These are phyloP conservation scores for Candida khao-thaluensis DNA, from an alignment of 805 yeast species.

Conservation along the genomic window DNA sequence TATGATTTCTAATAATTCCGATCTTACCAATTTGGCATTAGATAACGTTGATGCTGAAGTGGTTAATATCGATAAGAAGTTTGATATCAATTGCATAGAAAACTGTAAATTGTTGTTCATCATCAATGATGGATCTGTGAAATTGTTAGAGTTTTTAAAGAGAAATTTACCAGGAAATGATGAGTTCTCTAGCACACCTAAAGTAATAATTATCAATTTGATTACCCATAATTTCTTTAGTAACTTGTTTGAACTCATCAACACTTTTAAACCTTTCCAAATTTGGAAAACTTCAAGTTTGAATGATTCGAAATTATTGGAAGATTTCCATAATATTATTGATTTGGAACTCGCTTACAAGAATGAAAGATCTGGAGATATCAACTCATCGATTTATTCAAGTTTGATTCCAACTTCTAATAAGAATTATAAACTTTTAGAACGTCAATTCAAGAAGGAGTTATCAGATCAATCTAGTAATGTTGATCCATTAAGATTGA, in stretches of 20 bases:
- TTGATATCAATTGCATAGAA: conserved; percentile 13
- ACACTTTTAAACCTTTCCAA: conserved; percentile 33
- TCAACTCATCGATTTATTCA: conserved; percentile 19
- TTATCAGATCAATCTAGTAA: conserved; percentile 17
- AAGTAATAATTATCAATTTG: conserved; percentile 36
- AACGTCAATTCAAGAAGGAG: conserved; percentile 28
- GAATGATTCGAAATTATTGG: conserved; percentile 22
- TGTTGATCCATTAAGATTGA: conserved; percentile 15
- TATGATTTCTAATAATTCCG: conserved; percentile 11
- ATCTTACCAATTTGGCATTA: conserved; percentile 21
- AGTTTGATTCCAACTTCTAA: conserved; percentile 21
- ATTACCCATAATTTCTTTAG: conserved; percentile 40
- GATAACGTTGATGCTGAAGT: conserved; percentile 10
- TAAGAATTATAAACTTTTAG: conserved; percentile 29
- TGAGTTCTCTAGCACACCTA: conserved; percentile 18
- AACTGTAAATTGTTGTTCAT: conserved; percentile 31
- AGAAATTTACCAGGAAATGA: conserved; percentile 12
- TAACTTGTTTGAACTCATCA: conserved; percentile 38
- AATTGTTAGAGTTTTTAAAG: conserved; percentile 25
- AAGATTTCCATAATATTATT: conserved; percentile 27
- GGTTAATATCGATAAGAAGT: conserved; percentile 13
- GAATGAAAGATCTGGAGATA: not conserved
- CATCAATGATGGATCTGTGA: conserved; percentile 38
- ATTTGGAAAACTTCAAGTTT: conserved; percentile 40
- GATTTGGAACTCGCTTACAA: conserved; percentile 21